Evolutionary conservation across 1,139 yeast species (phyloP), one percentile per base, ranked within the genome.

Genomic region (Wickerhamomyces sp.): DNA sequence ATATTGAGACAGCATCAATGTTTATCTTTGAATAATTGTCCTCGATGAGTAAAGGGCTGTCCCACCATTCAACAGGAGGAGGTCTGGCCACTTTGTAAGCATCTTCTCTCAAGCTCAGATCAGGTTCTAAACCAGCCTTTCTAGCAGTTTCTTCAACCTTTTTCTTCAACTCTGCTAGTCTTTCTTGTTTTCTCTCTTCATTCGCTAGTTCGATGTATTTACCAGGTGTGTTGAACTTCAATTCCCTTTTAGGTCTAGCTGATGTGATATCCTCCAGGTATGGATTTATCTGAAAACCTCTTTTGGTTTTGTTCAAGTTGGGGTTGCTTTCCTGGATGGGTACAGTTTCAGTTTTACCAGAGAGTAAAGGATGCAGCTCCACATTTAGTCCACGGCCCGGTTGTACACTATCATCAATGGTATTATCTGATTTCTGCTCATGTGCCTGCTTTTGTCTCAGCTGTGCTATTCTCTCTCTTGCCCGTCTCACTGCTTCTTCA

Each of bases 61-160:
- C 95, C 96, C 96, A 87, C 95, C 95, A 86, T 58, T 86, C 95
- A 3, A 78, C 63, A 12, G 46, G 47, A 0, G 92, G 92, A 0
- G 89, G 89, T 18, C 42, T 54, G 2, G 54, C 60, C 0, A 67
- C 65, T 40, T 62, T 60, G 54, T 71, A 83, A 9, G 59, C 51
- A 4, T 73, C 70, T 50, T 83, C 94, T 2, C 77, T 81, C 0
- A 72, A 46, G 3, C 56, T 52, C 17, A 64, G 60, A 45, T 78
- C 72, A 0, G 85, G 71, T 3, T 69, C 56, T 4, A 78, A 54
- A 0, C 84, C 84, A 2, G 55, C 54, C 16, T 46, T 40, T 32
- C 47, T 47, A 5, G 52, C 41, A 45, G 46, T 41, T 25, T 53
- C 57, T 5, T 51, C 47, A 29, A 54, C 49, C 24, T 51, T 56